A percentile compares a stretch with the other conserved stretches of the same genome.
Conservation (phyloP, 805 yeast genomes). For the Cyberlindnera saturnus region DNA sequence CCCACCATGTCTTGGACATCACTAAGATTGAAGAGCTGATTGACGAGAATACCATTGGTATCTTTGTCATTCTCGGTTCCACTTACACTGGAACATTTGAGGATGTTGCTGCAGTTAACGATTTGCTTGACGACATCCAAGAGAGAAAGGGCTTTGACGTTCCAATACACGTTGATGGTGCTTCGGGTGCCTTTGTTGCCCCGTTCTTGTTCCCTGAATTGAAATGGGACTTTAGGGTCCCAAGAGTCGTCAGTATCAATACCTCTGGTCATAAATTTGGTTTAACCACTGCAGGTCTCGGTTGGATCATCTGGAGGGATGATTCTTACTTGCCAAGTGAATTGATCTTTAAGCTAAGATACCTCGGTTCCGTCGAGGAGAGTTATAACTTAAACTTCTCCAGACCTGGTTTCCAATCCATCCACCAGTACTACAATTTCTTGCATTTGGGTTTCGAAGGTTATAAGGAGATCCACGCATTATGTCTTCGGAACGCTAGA, state of each 20-base stretch:
- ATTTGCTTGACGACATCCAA: constrained; percentile 66
- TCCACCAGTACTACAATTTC: constrained; percentile 82
- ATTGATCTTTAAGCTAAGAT: constrained; percentile 70
- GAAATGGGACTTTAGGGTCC: constrained; percentile 77
- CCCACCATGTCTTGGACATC: constrained; percentile 61
- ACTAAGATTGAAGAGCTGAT: constrained; percentile 52
- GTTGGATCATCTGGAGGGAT: constrained; percentile 86
- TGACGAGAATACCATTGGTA: constrained; percentile 92
- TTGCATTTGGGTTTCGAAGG: constrained; percentile 68
- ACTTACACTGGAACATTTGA: constrained; percentile 94
- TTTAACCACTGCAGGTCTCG: constrained; percentile 82
- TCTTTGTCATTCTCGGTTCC: constrained; percentile 82
- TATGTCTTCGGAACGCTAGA: constrained; percentile 69
- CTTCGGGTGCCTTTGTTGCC: constrained; percentile 85
- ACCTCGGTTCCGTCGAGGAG: constrained; percentile 85
- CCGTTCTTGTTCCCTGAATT: constrained; percentile 74
- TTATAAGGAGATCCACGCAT: constrained; percentile 54
- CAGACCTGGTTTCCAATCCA: constrained; percentile 87
- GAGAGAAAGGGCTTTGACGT: constrained; percentile 58
- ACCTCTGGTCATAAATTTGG: constrained; percentile 94
- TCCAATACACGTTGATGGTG: constrained; percentile 92
- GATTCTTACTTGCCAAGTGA: constrained; percentile 57
- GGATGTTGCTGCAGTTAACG: constrained; percentile 54
- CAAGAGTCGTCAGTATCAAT: constrained; percentile 78
- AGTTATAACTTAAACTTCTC: constrained; percentile 84